phyloP scores from a whole-genome alignment of 2,329 filamentous ascomycete genomes.

The Phymatotrichopsis omnivora region DNA sequence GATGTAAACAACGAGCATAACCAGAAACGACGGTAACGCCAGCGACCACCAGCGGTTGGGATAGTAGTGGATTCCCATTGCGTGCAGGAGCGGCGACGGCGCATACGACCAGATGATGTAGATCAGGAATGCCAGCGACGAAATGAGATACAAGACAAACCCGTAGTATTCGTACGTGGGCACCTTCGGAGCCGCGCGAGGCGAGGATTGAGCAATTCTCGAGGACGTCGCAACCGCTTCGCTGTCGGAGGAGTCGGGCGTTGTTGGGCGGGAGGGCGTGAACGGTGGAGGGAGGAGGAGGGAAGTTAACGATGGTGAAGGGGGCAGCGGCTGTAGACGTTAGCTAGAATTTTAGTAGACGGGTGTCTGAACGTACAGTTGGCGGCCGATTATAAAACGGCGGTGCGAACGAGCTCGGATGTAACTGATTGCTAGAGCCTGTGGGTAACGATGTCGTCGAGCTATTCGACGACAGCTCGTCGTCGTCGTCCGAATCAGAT shows the following conservation, averaged over 20 bases:
- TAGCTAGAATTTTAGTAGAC: conserved; percentile 5
- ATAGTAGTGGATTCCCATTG: conserved; percentile 91
- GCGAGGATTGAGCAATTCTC: conserved; percentile 53
- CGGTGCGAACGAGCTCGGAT: conserved; percentile 48
- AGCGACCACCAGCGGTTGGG: conserved; percentile 97
- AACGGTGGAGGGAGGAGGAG: conserved; percentile 67
- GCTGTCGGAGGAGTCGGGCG: conserved; percentile 81
- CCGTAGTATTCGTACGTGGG: conserved; percentile 99
- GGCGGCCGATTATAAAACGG: conserved; percentile 98
- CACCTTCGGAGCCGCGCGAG: conserved; percentile 79
- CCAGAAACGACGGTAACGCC: conserved; percentile 79
- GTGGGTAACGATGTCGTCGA: conserved; percentile 16
- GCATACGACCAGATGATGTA: conserved; percentile 79
- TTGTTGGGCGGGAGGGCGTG: conserved; percentile 76
- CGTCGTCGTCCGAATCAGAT: conserved; percentile 14
- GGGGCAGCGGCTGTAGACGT: conserved; percentile 57
- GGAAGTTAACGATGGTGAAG: conserved; percentile 84
- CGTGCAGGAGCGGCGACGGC: conserved; percentile 81
- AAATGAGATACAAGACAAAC: conserved; percentile 91
- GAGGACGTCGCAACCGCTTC: conserved; percentile 56
- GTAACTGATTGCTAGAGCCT: conserved; percentile 14
- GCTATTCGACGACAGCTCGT: conserved; percentile 17
- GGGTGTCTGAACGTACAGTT: conserved; percentile 39
- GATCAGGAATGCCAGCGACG: conserved; percentile 64
- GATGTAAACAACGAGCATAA: conserved; percentile 81